Evolutionary conservation across 306 rosid genomes (phyloP).

Genomic region (Vigna unguiculata): DNA sequence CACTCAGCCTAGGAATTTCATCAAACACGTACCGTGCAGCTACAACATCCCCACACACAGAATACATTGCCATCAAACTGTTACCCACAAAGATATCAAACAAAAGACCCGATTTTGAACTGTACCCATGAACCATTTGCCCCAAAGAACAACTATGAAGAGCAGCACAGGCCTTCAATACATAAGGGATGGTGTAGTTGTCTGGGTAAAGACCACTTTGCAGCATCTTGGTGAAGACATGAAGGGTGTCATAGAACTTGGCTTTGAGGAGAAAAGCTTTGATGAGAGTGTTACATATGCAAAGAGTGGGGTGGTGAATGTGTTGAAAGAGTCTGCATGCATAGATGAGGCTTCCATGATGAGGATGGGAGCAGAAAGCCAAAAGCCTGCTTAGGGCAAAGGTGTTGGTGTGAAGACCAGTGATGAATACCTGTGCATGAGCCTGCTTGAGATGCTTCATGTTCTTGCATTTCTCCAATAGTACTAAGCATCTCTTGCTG

Average conservation of each 20-base stretch:
- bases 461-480: constrained; percentile 69
- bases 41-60: constrained; percentile 49
- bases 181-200: constrained; percentile 70
- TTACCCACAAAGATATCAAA: constrained; percentile 70
- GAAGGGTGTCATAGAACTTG: constrained; percentile 45
- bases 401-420: constrained; percentile 56
- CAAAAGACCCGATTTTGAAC: constrained; percentile 63
- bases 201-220: constrained; percentile 56
- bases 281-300: constrained; percentile 69
- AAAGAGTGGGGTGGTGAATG: constrained; percentile 67
- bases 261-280: constrained; percentile 56
- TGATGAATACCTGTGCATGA: constrained; percentile 65
- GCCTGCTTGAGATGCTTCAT: constrained; percentile 73
- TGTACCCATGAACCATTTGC: constrained; percentile 60
- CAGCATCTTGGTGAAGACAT: constrained; percentile 52
- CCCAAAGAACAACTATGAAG: constrained; percentile 47
- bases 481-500: constrained; percentile 61
- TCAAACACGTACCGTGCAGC: constrained; percentile 69
- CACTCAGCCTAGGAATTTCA: constrained; percentile 69
- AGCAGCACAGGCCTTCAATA: constrained; percentile 64
- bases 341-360: constrained; percentile 49
- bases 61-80: constrained; percentile 61
- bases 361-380: constrained; percentile 65
- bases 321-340: constrained; percentile 63
- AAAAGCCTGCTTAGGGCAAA: constrained; percentile 73